Conservation (phyloP, 805 yeast genomes). For the Cyberlindnera japonica region DNA sequence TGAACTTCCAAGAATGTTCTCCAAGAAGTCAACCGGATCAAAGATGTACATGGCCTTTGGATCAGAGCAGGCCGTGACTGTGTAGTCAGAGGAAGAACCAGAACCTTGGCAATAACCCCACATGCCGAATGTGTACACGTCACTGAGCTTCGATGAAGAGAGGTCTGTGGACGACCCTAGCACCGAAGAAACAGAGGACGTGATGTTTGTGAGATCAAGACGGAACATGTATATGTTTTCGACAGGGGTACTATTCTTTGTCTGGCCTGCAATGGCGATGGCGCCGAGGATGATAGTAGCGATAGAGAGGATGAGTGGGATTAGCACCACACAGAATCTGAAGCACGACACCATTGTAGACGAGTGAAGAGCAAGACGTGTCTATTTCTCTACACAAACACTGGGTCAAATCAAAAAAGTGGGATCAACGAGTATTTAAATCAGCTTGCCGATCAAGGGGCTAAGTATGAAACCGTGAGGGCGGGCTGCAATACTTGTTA, state of each 20-base stretch:
- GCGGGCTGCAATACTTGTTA: constrained; percentile 1
- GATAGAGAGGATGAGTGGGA: constrained; percentile 33
- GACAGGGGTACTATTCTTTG: constrained; percentile 38
- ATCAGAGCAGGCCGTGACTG: constrained; percentile 47
- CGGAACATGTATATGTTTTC: constrained; percentile 46
- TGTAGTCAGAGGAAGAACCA: constrained; percentile 16
- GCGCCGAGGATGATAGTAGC: constrained; percentile 45
- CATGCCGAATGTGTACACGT: constrained; percentile 51
- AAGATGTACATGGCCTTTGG: constrained; percentile 55
- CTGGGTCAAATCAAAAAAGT: background rate
- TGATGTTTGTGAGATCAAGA: constrained; percentile 36
- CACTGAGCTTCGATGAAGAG: constrained; percentile 36
- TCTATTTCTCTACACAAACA: too few relatives aligned
- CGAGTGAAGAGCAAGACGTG: too few relatives aligned
- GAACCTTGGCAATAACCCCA: constrained; percentile 62
- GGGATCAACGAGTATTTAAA: background rate
- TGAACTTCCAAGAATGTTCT: constrained; percentile 22
- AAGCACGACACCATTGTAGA: constrained; percentile 23
- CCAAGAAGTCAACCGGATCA: constrained; percentile 43
- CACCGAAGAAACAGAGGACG: constrained; percentile 3
- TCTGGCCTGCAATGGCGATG: constrained; percentile 51
- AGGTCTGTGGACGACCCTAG: constrained; percentile 2
- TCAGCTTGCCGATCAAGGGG: background rate
- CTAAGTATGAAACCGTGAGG: background rate
- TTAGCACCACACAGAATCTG: constrained; percentile 25